Evolutionary conservation across 306 rosid species (phyloP), one percentile per base, ranked within the genome.

Genomic region (Acacia acuminata): DNA sequence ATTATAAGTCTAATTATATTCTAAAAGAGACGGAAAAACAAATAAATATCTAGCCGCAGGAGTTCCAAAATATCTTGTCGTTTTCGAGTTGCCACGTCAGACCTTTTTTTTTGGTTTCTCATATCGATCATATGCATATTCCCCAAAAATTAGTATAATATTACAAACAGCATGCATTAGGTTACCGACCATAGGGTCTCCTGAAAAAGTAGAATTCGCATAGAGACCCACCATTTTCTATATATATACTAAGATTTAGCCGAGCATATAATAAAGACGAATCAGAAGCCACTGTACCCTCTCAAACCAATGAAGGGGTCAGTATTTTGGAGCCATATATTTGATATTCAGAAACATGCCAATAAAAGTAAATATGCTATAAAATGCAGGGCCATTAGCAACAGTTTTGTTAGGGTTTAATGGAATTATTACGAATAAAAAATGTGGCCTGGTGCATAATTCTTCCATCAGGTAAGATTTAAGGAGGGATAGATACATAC

Each of bases 151-250:
- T 24, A 51, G 6, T 6, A 25, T n/a, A 22, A 60, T 58, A 24
- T 24, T 4, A 60, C 66, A 24, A 60, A 24, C 66, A 24, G 36
- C 17, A 1, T 16, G 17, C 17, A 1, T 17, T 4, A 24, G 5
- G 7, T 11, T 60, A 2, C 7, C 1, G 34, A n/a, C 17, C 36
- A 25, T 12, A 1, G 65, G 56, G 16, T 9, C 82, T 80, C 79
- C 32, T 71, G 38, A 76, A 44, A 84, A 80, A 77, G 82, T 84
- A 48, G 72, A 71, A 82, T 63, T 69, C 50, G 72, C 75, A 50
- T 71, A 20, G 71, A 50, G 63, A 71, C 82, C 76, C 82, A 77
- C 64, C 24, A 60, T 75, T 74, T 0, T 51, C 0, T 51, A 51
- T 45, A 4, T 3, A 4, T 50, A 16, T 19, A 20, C 12, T 2